These are phyloP conservation scores for Suillus clintonianus DNA, from an alignment of 768 basidiomycete genomes.

Conservation along the genomic window DNA sequence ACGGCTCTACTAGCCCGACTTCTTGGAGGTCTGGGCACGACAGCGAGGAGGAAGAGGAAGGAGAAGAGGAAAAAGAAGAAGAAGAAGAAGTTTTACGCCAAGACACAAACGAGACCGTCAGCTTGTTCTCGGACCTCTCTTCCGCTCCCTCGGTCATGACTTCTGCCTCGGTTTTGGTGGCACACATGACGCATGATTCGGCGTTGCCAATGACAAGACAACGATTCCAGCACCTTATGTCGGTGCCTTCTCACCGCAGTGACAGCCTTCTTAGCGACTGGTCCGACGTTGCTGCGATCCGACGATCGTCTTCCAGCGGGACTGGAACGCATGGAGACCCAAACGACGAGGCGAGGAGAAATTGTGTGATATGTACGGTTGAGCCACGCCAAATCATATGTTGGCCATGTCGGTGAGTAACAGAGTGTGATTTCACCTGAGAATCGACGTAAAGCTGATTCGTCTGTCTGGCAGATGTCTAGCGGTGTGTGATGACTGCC, in stretches of 20 bases:
- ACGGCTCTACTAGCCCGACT: slow-evolving; percentile 18
- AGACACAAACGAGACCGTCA: slow-evolving; percentile 42
- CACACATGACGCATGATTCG: slow-evolving; percentile 50
- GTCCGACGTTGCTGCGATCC: slow-evolving; percentile 31
- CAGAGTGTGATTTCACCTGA: background rate
- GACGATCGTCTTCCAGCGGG: slow-evolving; percentile 16
- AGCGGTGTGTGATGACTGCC: slow-evolving; percentile 55
- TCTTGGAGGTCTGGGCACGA: slow-evolving; percentile 29
- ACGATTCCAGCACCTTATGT: slow-evolving; percentile 43
- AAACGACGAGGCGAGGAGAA: slow-evolving; percentile 29
- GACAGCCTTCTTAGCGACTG: slow-evolving; percentile 23
- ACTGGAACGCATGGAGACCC: slow-evolving; percentile 22
- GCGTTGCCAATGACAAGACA: slow-evolving; percentile 51
- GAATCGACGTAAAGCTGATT: slow-evolving; percentile 1
- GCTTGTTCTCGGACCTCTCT: slow-evolving; percentile 58
- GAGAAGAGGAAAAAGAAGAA: slow-evolving; percentile 25
- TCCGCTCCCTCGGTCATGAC: slow-evolving; percentile 31
- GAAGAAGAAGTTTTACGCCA: slow-evolving; percentile 26
- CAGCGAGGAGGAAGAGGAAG: slow-evolving; percentile 36
- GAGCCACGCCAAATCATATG: slow-evolving; percentile 73
- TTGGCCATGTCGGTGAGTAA: slow-evolving; percentile 77
- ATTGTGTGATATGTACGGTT: slow-evolving; percentile 74
- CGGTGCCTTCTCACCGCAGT: slow-evolving; percentile 16
- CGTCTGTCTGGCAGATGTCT: slow-evolving; percentile 39
- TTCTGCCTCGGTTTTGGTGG: slow-evolving; percentile 50